Base-by-base conservation (phyloP, 257 asterid genomes). In the Rhazya stricta region DNA sequence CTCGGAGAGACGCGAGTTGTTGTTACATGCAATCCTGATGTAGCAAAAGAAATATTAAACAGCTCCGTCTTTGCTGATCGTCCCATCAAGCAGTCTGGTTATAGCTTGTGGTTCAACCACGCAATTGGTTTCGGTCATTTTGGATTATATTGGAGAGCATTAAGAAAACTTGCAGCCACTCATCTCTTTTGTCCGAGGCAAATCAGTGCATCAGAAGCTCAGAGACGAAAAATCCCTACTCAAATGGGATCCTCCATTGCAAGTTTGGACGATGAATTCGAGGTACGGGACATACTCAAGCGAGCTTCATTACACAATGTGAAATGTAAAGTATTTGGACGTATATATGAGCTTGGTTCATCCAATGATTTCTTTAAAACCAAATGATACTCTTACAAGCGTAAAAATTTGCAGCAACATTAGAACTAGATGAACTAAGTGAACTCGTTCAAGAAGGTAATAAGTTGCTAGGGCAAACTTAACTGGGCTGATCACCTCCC, bases 81-180 rank as follows among this genome's bases (percentile, higher is more conserved):
- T 2, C 97, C 97, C 0, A 68, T 89, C 3, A 91, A 91, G 73
- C 88, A 89, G 71, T 89, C 97, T 0, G 97, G 93, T 0, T 69
- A 83, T 23, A 76, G 80, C 45, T 60, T 91, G 8, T 85, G 89
- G 94, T 91, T 91, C 84, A 77, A 80, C 68, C 85, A 91, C 30
- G 89, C 97, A 9, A 91, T 91, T 18, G 97, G 97, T 1, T 91
- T 91, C 67, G 97, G 96, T 1, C 93, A 93, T 3, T 86, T 84
- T 36, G 96, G 96, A 2, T 41, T 82, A 15, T 88, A 91, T 82
- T 91, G 97, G 97, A 87, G 97, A 54, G 78, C 76, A 0, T 91
- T 91, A 39, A 86, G 97, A 60, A 88, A 89, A 51, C 83, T 89
- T 71, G 86, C 97, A 37, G 81, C 96, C 21, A 79, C 90, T 0